Conservation (phyloP, 495 filamentous ascomycete genomes). For the Tirmania nivea region DNA sequence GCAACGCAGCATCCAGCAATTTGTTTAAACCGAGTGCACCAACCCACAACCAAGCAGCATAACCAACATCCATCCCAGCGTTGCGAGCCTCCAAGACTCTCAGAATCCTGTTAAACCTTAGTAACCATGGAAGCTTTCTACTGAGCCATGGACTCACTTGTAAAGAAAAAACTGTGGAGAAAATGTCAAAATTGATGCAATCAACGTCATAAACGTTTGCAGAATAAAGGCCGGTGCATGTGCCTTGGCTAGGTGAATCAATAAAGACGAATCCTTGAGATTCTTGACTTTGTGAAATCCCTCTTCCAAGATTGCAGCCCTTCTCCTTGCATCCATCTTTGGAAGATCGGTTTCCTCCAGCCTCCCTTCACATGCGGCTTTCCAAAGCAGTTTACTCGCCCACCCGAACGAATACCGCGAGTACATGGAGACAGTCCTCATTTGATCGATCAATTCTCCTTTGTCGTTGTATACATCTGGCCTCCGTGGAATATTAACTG, state of each 20-base stretch:
- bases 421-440: constrained; percentile 37
- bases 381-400: constrained; percentile 31
- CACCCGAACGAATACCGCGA: constrained; percentile 44
- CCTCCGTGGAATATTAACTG: constrained; percentile 37
- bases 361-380: constrained; percentile 31
- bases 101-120: constrained; percentile 31
- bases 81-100: constrained; percentile 35
- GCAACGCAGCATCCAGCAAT: constrained; percentile 15
- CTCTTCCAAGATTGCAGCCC: constrained; percentile 26
- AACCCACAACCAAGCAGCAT: constrained; percentile 46
- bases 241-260: constrained; percentile 34
- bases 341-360: constrained; percentile 40
- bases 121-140: background rate
- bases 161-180: constrained; percentile 44
- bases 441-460: constrained; percentile 39
- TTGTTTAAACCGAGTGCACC: constrained; percentile 36
- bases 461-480: constrained; percentile 35
- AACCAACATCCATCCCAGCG: constrained; percentile 21
- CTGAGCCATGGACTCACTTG: background rate
- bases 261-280: constrained; percentile 28
- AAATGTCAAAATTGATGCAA: constrained; percentile 36
- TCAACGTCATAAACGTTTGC: constrained; percentile 33
- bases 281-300: constrained; percentile 31
- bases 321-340: constrained; percentile 27
- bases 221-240: constrained; percentile 32